phyloP scores from a whole-genome alignment of 2,329 filamentous ascomycete species.

The Colletotrichum kahawae region DNA sequence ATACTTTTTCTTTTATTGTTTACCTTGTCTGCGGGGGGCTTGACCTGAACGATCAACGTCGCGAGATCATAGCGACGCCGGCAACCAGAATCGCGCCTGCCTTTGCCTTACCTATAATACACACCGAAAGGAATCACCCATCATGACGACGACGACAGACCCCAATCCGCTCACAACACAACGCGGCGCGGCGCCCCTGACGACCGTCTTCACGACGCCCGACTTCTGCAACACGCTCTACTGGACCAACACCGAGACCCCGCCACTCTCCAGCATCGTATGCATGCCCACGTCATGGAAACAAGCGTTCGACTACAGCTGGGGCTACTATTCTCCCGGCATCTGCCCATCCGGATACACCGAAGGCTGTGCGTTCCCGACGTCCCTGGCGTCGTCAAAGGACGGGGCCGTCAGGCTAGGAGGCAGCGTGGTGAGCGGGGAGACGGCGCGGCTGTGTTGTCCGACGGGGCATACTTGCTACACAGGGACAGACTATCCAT shows the following conservation, averaged over 20 bases:
- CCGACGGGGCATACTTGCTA: slow-evolving; percentile 15
- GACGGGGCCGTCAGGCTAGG: background rate
- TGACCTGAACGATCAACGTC: background rate
- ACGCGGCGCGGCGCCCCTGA: slow-evolving; percentile 12
- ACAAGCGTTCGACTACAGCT: slow-evolving; percentile 12
- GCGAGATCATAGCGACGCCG: background rate
- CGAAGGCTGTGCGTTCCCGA: slow-evolving; percentile 16
- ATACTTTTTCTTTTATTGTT: background rate
- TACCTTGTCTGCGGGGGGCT: background rate
- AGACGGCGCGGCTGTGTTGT: slow-evolving; percentile 10
- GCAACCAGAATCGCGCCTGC: background rate
- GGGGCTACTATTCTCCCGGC: slow-evolving; percentile 23
- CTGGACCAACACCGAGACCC: slow-evolving; percentile 16
- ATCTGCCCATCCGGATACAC: slow-evolving; percentile 23
- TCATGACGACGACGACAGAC: slow-evolving; percentile 5
- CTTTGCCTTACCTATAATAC: background rate
- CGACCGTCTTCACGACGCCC: slow-evolving; percentile 20
- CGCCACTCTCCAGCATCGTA: slow-evolving; percentile 14
- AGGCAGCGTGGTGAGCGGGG: slow-evolving; percentile 2
- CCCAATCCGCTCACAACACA: slow-evolving; percentile 10
- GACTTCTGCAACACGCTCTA: slow-evolving; percentile 8
- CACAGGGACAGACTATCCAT: background rate
- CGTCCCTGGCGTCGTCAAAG: background rate
- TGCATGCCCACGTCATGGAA: slow-evolving; percentile 20
- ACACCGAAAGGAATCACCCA: background rate